phyloP scores from a whole-genome alignment of 345 rosid genomes.

The Citrus cavaleriei region DNA sequence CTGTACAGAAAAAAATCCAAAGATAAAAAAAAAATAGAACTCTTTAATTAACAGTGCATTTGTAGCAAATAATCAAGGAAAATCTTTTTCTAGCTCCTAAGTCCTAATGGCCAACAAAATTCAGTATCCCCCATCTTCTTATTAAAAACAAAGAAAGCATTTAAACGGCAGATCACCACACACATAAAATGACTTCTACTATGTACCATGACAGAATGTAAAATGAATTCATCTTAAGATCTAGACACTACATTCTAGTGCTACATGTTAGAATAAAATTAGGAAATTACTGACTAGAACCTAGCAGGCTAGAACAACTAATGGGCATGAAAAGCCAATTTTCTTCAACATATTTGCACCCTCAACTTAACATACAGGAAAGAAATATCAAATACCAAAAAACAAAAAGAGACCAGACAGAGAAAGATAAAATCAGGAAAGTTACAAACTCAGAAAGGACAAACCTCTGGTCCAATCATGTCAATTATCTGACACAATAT shows the following conservation, averaged over 20 bases:
- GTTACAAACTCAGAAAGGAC: constrained; percentile 10
- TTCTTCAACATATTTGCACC: not conserved
- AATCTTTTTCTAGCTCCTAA: not conserved
- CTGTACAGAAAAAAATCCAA: constrained; percentile 39
- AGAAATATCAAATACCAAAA: not conserved
- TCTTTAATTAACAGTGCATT: constrained; percentile 10
- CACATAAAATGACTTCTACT: not conserved
- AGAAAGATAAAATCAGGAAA: not conserved
- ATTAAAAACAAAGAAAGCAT: no score
- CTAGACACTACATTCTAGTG: not conserved
- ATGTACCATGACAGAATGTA: not conserved
- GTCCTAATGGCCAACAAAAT: not conserved
- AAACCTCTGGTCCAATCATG: constrained; percentile 91
- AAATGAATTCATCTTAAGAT: not conserved
- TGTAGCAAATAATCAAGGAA: not conserved
- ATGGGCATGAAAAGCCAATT: not conserved
- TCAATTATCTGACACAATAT: constrained; percentile 92
- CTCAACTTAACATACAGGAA: not conserved
- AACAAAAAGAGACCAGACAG: not conserved
- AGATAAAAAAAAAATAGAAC: constrained; percentile 7
- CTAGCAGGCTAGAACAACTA: not conserved
- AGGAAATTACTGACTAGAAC: not conserved
- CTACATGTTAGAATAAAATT: not conserved
- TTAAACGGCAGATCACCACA: not conserved
- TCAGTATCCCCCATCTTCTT: not conserved